Percentiles rank a stretch among this genome's conserved stretches.
Conservation (phyloP, 805 yeast genomes). For the Wickerhamomyces tratensis region DNA sequence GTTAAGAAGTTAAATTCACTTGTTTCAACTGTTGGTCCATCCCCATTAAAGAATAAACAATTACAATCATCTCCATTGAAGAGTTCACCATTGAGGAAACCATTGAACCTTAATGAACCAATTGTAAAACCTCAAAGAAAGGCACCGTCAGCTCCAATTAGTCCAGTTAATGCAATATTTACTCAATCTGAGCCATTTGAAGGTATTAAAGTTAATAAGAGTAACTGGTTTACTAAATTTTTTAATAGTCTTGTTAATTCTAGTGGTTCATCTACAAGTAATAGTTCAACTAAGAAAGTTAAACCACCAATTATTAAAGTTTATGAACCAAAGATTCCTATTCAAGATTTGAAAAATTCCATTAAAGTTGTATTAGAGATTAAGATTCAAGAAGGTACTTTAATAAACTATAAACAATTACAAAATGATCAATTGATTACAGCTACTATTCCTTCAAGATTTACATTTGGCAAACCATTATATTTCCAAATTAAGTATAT, state of each 20-base stretch:
- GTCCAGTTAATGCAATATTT: too few relatives aligned
- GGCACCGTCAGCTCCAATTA: constrained; percentile 14
- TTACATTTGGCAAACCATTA: constrained; percentile 35
- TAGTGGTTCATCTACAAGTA: neutral
- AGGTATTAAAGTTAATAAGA: constrained; percentile 17
- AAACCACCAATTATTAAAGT: constrained; percentile 5
- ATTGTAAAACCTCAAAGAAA: constrained; percentile 6
- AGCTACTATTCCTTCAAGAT: constrained; percentile 38
- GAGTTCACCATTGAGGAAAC: constrained; percentile 11
- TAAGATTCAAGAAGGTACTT: constrained; percentile 40
- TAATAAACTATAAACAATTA: constrained; percentile 33
- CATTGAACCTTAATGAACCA: neutral
- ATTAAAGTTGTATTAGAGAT: constrained; percentile 31
- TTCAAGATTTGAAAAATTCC: constrained; percentile 13
- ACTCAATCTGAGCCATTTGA: constrained; percentile 23
- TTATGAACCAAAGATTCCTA: constrained; percentile 11
- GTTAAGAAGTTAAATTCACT: neutral
- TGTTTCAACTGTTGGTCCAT: neutral
- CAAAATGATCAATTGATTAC: constrained; percentile 26
- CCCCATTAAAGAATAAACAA: constrained; percentile 11
- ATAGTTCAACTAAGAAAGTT: constrained; percentile 1
- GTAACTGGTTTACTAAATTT: constrained; percentile 30
- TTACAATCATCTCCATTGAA: constrained; percentile 5
- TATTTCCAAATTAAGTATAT: constrained; percentile 35
- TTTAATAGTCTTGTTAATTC: constrained; percentile 18